Base-by-base conservation (phyloP, 192 early-diverging fungal species). In the Allomyces javanicus region DNA sequence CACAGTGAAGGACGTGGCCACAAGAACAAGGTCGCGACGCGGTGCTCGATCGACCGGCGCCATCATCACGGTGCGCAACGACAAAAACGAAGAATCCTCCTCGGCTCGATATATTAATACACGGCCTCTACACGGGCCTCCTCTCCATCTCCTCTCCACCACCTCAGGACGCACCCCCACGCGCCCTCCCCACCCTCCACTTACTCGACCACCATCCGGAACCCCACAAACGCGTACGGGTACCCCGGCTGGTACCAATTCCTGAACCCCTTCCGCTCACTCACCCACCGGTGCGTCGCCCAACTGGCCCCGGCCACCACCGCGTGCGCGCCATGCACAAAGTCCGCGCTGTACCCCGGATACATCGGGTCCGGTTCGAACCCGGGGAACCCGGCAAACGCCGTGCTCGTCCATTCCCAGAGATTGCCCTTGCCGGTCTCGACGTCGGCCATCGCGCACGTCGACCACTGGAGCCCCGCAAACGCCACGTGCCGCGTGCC, bases 241-340 rank as follows among this genome's bases (percentile, higher is more conserved):
- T 96, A 96, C 6, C 72, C 81, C 21, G 82, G 67, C 74, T 96
- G 94, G 67, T 91, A 94, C 92, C 92, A 96, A 73, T 96, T 96
- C 12, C 88, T 69, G 74, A 93, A 92, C 9, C 85, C 82, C 62
- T 73, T 67, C 22, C 94, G 68, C 24, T 75, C 75, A 9, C 85
- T 85, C 17, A 94, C 79, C 10, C 83, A 62, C 10, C 89, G 88
- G 63, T 88, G 85, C 0, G 94, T 96, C 10, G 89, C 90, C 86
- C 90, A 96, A 2, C 82, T 85, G 0, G 72, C 94, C 62, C 94
- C 94, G 26, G 92, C 67, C 19, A 96, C 77, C 1, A 91, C 81
- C 68, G 81, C 76, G 74, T 96, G 92, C 65, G 89, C 87, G 25
- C 75, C 83, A 68, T 96, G 91, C 71, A 95, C 93, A 67, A 96